phyloP scores from a whole-genome alignment of 306 rosid genomes.

The Purshia tridentata region DNA sequence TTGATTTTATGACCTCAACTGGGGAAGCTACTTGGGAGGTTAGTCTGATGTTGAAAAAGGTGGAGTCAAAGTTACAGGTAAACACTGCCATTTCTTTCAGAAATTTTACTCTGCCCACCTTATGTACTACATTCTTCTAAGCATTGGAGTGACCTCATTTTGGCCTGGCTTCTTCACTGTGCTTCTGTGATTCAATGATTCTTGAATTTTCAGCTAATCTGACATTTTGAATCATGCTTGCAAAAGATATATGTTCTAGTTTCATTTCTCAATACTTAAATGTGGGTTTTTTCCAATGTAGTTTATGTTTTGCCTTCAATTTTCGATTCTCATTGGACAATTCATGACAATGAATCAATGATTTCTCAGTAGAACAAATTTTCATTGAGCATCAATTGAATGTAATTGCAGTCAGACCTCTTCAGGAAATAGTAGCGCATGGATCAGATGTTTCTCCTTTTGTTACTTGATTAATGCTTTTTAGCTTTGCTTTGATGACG shows the following conservation, averaged over 20 bases:
- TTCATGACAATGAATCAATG: too few species aligned
- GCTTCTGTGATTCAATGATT: background rate
- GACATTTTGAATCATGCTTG: background rate
- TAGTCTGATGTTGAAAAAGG: constrained; percentile 33
- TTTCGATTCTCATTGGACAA: too few species aligned
- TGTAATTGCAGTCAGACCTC: background rate
- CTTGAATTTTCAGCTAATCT: background rate
- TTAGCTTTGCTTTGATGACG: background rate
- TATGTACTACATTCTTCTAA: too few species aligned
- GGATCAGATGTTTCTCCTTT: too few species aligned
- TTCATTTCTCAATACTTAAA: too few species aligned
- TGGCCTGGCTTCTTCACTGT: background rate
- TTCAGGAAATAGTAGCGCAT: too few species aligned
- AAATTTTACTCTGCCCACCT: background rate
- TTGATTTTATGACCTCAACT: constrained; percentile 32
- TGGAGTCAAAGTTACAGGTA: constrained; percentile 39
- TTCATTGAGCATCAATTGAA: background rate
- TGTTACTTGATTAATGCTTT: background rate
- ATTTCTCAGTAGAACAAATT: background rate
- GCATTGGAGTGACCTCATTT: background rate
- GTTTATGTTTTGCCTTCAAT: too few species aligned
- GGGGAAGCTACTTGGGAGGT: constrained; percentile 49
- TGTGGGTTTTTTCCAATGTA: too few species aligned
- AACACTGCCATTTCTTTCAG: background rate
- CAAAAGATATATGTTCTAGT: too few species aligned